These are phyloP conservation scores for Colletotrichum australisinense DNA, from an alignment of 2,329 filamentous ascomycete genomes.

Conservation along the genomic window DNA sequence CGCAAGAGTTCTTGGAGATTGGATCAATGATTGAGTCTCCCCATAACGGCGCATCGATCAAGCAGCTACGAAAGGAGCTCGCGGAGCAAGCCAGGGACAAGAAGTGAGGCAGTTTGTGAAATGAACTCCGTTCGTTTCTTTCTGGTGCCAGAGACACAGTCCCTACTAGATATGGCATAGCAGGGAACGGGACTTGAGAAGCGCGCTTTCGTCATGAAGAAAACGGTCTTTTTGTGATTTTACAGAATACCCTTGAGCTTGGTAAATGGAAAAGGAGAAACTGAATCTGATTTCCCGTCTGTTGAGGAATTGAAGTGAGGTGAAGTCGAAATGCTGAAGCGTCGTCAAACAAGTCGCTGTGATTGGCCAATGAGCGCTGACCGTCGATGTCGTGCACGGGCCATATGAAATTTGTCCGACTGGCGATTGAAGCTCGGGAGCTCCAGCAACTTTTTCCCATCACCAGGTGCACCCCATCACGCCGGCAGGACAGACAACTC, in stretches of 20 bases:
- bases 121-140: background rate
- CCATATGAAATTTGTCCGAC: slow-evolving; percentile 35
- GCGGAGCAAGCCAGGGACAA: background rate
- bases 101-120: background rate
- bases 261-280: too few relatives aligned
- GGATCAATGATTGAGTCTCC: background rate
- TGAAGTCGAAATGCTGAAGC: background rate
- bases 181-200: background rate
- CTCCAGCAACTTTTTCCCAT: slow-evolving; percentile 33
- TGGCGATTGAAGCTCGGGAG: slow-evolving; percentile 26
- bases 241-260: background rate
- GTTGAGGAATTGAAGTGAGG: background rate
- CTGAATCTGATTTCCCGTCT: too few relatives aligned
- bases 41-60: background rate
- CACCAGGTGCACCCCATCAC: slow-evolving; percentile 13
- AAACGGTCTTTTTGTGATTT: too few relatives aligned
- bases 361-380: slow-evolving; percentile 28
- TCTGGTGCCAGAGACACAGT: background rate
- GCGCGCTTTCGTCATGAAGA: too few relatives aligned
- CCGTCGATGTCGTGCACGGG: slow-evolving; percentile 1
- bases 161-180: too few relatives aligned
- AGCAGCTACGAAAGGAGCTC: background rate
- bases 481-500: slow-evolving; percentile 17
- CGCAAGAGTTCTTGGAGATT: background rate
- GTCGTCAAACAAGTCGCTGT: background rate